Evolutionary conservation across 1,284 basidiomycete genomes (phyloP), one percentile per base, ranked within the genome.

Genomic region (Melampsora americana): DNA sequence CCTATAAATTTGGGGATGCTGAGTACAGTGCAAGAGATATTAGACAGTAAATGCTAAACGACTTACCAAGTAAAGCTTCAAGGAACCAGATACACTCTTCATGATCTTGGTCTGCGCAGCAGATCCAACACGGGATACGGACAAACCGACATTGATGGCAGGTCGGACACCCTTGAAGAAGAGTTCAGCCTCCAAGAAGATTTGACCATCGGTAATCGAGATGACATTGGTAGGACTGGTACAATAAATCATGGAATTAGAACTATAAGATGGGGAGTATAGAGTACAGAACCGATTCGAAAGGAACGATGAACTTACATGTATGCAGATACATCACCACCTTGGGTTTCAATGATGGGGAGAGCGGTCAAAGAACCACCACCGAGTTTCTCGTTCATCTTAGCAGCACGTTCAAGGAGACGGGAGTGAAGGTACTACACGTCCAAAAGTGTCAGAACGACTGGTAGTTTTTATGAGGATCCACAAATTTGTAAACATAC

Each of bases 391-490:
- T 97, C 92, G 89, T 90, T 95, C 92, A 99, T 96, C 91, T 98
- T 98, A 85, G 95, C 95, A 79, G 95, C 95, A 88, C 95, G 94
- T 87, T 99, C 95, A 82, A 99, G 90, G 80, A 99, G 90, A 90
- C 95, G 94, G 82, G 95, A 99, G 89, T 99, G 95, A 81, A 99
- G 90, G 89, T 99, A 98, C 92, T 96, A 96, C 86, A 96, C 93
- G 71, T 4, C 53, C 26, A 23, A 56, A 64, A 28, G 56, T 64
- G 62, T 73, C 42, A 68, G 48, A 59, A 16, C 64, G 44, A n/a
- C 53, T 50, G 18, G 30, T 44, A 48, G 28, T 61, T 48, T 59
- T n/a, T n/a, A 16, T 66, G 12, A 30, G 44, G 23, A 48, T 42
- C 44, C 18, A 26, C 20, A 42, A 23, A 26, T 42, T 39, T 14